Conservation (phyloP, 2,329 filamentous ascomycete genomes). For the Intubia oerlemansii region DNA sequence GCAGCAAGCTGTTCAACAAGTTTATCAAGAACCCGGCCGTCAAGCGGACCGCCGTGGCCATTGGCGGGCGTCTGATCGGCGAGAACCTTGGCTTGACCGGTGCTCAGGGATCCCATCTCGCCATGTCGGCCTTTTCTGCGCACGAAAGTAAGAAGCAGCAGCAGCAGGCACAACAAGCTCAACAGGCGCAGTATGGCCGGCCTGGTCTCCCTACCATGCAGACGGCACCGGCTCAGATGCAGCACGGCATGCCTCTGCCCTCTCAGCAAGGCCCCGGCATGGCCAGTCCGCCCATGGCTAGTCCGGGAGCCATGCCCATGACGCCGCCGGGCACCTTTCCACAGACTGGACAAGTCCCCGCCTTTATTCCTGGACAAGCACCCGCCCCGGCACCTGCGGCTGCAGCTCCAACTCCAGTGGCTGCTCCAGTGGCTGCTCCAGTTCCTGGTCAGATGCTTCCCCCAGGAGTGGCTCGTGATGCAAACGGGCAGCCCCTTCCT, state of each 20-base stretch:
- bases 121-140: neutral
- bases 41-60: constrained; percentile 5
- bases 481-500: too few species aligned
- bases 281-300: neutral
- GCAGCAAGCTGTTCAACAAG: constrained; percentile 4
- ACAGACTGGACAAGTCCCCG: neutral
- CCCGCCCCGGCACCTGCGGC: too few species aligned
- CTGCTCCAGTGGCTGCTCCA: too few species aligned
- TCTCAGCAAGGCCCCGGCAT: too few species aligned
- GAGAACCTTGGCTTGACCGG: constrained; percentile 5
- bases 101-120: constrained; percentile 3
- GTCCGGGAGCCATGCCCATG: neutral
- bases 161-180: too few species aligned
- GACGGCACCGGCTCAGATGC: neutral
- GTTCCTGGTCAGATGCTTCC: too few species aligned
- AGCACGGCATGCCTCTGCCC: too few species aligned
- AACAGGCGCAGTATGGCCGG: neutral
- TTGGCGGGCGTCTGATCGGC: constrained; percentile 5
- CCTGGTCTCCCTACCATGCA: too few species aligned
- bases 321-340: neutral
- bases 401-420: too few species aligned
- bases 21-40: constrained; percentile 7
- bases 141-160: constrained; percentile 4
- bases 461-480: too few species aligned
- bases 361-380: neutral